Evolutionary conservation across 352 stramenopile species (phyloP).

Genomic region (Pilasporangium apinafurcum): DNA sequence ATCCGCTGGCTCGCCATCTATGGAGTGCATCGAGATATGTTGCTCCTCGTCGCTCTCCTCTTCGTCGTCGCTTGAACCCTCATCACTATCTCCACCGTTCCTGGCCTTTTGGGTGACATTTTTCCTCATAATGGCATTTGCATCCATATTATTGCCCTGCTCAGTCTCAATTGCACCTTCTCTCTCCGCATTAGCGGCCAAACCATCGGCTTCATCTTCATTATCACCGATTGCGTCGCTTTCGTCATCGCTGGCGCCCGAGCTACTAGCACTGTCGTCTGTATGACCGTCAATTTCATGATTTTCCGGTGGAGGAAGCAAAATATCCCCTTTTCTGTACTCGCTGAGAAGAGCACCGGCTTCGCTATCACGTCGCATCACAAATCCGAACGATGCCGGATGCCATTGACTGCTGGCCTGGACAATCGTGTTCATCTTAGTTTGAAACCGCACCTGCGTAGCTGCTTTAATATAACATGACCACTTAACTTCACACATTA

Average conservation of each 20-base stretch:
- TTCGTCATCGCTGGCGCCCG: slow-evolving; percentile 48
- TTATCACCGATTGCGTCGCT: slow-evolving; percentile 7
- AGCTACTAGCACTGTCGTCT: slow-evolving; percentile 68
- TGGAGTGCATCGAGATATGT: neutral
- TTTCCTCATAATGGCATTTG: slow-evolving; percentile 2
- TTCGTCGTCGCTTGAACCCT: neutral
- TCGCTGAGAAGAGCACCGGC: slow-evolving; percentile 23
- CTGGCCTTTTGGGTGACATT: slow-evolving; percentile 1
- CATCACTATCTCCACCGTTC: slow-evolving; percentile 3
- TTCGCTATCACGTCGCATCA: slow-evolving; percentile 31
- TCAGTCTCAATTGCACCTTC: neutral
- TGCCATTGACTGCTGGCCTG: slow-evolving; percentile 27
- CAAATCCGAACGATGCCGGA: slow-evolving; percentile 35
- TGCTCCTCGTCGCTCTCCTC: slow-evolving; percentile 6
- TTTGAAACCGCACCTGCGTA: slow-evolving; percentile 38
- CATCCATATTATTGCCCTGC: slow-evolving; percentile 7
- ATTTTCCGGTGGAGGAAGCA: slow-evolving; percentile 38
- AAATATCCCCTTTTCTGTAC: slow-evolving; percentile 37
- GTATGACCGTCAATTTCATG: slow-evolving; percentile 77
- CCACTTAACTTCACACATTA: slow-evolving; percentile 40
- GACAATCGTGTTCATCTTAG: slow-evolving; percentile 9
- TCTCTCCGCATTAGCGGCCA: slow-evolving; percentile 3
- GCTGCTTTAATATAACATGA: slow-evolving; percentile 49
- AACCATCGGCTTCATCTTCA: slow-evolving; percentile 8
- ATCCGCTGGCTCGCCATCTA: slow-evolving; percentile 8